A percentile compares a stretch with the other conserved stretches of the same genome.
These are phyloP conservation scores for Fraxinus xanthoxyloides DNA, from an alignment of 305 asterid genomes.

Conservation along the genomic window DNA sequence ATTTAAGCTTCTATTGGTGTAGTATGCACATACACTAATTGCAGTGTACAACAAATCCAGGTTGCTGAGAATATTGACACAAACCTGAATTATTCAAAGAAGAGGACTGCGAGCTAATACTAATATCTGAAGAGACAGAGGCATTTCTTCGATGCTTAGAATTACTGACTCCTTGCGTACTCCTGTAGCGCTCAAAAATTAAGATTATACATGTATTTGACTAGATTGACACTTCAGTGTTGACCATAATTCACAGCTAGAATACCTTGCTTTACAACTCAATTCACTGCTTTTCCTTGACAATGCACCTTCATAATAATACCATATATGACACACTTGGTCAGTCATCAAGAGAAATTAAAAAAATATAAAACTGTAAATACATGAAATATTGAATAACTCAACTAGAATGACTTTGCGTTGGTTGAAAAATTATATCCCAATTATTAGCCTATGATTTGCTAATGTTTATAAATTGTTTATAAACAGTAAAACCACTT, in stretches of 20 bases:
- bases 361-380: neutral
- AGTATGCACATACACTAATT: neutral
- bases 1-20: neutral
- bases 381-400: neutral
- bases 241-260: slow-evolving; percentile 11
- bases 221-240: slow-evolving; percentile 9
- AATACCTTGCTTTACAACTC: slow-evolving; percentile 56
- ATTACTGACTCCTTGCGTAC: slow-evolving; percentile 43
- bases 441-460: neutral
- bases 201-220: slow-evolving; percentile 6
- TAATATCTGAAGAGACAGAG: slow-evolving; percentile 77
- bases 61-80: slow-evolving; percentile 7
- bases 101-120: slow-evolving; percentile 55
- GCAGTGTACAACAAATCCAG: neutral
- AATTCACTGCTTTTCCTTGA: slow-evolving; percentile 45
- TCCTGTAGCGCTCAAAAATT: slow-evolving; percentile 33
- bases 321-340: neutral
- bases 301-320: slow-evolving; percentile 44
- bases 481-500: neutral
- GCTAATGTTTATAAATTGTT: neutral
- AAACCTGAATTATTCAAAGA: slow-evolving; percentile 65
- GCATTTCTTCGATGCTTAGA: slow-evolving; percentile 67
- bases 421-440: neutral
- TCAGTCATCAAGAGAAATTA: slow-evolving; percentile 2
- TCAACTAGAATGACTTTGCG: neutral